Evolutionary conservation across 2,329 filamentous ascomycete species (phyloP).

Genomic region (Nakataea oryzae): DNA sequence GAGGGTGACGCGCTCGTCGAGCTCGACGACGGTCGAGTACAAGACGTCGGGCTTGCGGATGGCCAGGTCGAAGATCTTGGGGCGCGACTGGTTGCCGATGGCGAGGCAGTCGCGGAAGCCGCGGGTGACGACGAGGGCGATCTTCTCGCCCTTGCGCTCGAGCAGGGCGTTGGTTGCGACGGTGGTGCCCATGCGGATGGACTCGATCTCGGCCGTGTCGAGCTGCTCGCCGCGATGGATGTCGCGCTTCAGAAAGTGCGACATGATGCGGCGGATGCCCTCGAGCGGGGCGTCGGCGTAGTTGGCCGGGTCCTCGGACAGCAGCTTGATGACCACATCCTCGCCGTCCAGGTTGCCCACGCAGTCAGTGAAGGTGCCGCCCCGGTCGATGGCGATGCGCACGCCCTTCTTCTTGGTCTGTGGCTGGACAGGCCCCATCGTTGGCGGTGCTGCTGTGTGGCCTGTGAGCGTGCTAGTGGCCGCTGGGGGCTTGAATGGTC

Average conservation of each 20-base stretch:
- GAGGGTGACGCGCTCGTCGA: conserved; percentile 82
- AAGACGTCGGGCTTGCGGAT: conserved; percentile 81
- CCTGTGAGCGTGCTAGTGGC: neutral
- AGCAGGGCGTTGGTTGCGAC: conserved; percentile 88
- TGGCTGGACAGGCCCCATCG: conserved; percentile 22
- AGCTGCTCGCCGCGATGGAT: conserved; percentile 71
- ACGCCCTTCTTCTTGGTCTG: conserved; percentile 46
- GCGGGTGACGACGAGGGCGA: conserved; percentile 76
- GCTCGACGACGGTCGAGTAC: conserved; percentile 77
- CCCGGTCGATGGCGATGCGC: conserved; percentile 68
- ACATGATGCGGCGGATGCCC: conserved; percentile 78
- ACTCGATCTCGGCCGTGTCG: conserved; percentile 76
- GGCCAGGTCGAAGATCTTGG: conserved; percentile 82
- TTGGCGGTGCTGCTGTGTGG: neutral
- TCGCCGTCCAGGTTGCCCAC: conserved; percentile 59
- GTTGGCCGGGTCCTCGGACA: conserved; percentile 77
- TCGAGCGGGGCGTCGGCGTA: conserved; percentile 87
- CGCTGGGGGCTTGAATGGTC: neutral
- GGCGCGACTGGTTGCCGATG: conserved; percentile 85
- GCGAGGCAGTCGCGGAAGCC: conserved; percentile 81
- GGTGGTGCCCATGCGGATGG: conserved; percentile 92
- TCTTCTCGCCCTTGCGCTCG: conserved; percentile 81
- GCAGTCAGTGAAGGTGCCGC: conserved; percentile 88
- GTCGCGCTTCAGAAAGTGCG: conserved; percentile 61
- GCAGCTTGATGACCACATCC: conserved; percentile 33